Base-by-base conservation (phyloP, 75 land plant species). In the Isoetes taiwanensis region DNA sequence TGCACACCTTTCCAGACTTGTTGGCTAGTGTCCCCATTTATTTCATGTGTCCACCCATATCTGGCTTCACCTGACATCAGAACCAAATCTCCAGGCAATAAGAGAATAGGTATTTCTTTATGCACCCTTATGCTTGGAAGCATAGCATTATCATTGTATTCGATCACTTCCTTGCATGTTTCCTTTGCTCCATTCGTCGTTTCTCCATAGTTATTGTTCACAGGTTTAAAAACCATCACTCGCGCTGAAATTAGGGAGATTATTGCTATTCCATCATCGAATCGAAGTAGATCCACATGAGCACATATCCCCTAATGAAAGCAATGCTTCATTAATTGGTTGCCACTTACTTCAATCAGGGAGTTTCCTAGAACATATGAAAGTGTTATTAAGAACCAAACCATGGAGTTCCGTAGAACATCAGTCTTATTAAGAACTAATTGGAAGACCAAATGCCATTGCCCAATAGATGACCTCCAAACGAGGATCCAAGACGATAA, bases 251-350 rank as follows among this genome's bases (percentile, higher is more conserved):
- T 80, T 55, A 91, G 46, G 21, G 97, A 91, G 43, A 80, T 43
- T 17, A 91, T 83, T 43, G 83, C 94, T 54, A 91, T 86, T 25
- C 88, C 95, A 73, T 86, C 97, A 41, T 83, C 94, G 62, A 91
- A 91, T 1, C 94, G 84, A 62, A 80, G 34, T 8, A 91, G 70
- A 29, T 91, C 97, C 34, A 86, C 83, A 54, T 91, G 97, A 20
- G 84, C 64, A 41, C 82, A 59, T 27, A 91, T 91, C 12, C 97
- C 94, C 94, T 87, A 52, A 40, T 46, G n/a, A 28, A 50, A 16
- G 54, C 28, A 42, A 32, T 55, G 27, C 29, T 3, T 24, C 52
- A 43, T 23, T 14, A 37, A 37, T 9, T 9, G 38, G 9, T 14
- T 9, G 38, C 14, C 14, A 9, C 9, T 37, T 37, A 9, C n/a